Evolutionary conservation across 208 protist species (phyloP).

Genomic region (Naegleria lovaniensis): DNA sequence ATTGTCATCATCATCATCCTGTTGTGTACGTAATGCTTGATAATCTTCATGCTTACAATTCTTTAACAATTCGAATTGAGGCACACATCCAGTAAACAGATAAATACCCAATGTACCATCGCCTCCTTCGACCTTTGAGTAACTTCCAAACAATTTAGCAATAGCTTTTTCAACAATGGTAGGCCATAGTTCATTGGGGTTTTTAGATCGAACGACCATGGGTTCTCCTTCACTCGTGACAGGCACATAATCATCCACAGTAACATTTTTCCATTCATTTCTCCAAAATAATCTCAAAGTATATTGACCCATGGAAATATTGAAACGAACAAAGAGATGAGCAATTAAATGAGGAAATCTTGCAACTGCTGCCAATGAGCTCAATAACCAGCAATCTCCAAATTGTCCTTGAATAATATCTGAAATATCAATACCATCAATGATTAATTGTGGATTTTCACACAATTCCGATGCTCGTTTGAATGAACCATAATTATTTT

Average conservation of each 20-base stretch:
- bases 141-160: slow-evolving; percentile 78
- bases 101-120: background rate
- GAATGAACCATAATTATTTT: too few relatives aligned
- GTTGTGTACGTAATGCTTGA: too few relatives aligned
- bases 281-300: slow-evolving; percentile 74
- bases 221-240: slow-evolving; percentile 57
- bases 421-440: too few relatives aligned
- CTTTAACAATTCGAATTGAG: too few relatives aligned
- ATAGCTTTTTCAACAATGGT: slow-evolving; percentile 80
- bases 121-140: slow-evolving; percentile 65
- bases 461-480: too few relatives aligned
- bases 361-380: background rate
- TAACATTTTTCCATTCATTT: slow-evolving; percentile 61
- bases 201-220: slow-evolving; percentile 37
- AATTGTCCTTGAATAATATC: background rate
- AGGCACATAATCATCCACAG: slow-evolving; percentile 73
- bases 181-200: slow-evolving; percentile 57
- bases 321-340: background rate
- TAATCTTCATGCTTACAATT: too few relatives aligned
- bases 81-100: background rate
- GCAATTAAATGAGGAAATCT: background rate
- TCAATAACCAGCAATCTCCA: slow-evolving; percentile 13
- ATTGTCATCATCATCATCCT: too few relatives aligned
- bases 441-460: too few relatives aligned
- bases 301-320: slow-evolving; percentile 59